Base-by-base conservation (phyloP, 768 basidiomycete genomes). In the Amanita pallidorosea region DNA sequence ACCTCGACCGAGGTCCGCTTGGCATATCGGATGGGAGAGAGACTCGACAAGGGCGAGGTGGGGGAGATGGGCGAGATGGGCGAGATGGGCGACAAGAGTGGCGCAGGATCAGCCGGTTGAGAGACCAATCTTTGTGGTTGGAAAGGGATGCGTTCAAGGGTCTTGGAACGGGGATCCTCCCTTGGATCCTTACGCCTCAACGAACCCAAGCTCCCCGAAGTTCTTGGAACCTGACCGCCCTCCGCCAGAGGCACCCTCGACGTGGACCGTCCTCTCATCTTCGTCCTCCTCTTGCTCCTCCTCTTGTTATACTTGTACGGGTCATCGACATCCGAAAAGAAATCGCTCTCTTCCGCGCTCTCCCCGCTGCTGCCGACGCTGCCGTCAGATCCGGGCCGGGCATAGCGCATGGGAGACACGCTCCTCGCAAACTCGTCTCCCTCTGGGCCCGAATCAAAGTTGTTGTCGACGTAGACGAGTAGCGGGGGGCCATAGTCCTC, bases 381-480 rank as follows among this genome's bases (percentile, higher is more conserved):
- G 40, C 50, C 50, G n/a, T 51, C 50, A 33, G 56, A 59, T 34
- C 47, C 53, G 13, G 58, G 55, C 27, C 56, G 45, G 18, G 59
- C 62, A 33, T 60, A 63, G 5, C 52, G 52, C n/a, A 63, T 63
- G 5, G 62, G 62, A 3, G 59, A 59, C 3, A 60, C 58, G 17
- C 57, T 57, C 37, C 54, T 29, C 29, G 42, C 42, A 50, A 46
- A 31, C 33, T 50, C 36, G 12, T 45, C 49, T 8, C 34, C 27
- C 2, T 45, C 53, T 25, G 43, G 37, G 42, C 42, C 33, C 6
- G 37, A 40, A 25, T 44, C 50, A 51, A 51, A 51, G 50, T 51
- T 45, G 25, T 51, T 42, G 50, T 51, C 50, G n/a, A 51, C 42
- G 31, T 51, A 51, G 13, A 51, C 50, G 7, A 51, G 18, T 6